Conservation (phyloP, 805 yeast species). For the Metschnikowia noctiluminum region DNA sequence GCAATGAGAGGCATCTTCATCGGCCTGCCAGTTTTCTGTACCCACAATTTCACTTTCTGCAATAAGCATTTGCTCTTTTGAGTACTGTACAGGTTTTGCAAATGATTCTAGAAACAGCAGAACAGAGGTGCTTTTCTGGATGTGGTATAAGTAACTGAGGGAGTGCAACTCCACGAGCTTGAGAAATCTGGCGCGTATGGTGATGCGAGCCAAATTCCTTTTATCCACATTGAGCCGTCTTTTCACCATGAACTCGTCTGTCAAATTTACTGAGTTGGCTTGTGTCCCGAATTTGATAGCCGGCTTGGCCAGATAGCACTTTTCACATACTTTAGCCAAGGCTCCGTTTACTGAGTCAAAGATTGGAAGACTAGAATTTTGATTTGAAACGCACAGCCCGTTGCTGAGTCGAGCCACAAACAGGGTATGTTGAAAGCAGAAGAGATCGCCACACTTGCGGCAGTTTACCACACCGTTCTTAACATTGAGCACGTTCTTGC, state of each 20-base stretch:
- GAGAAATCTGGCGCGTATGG: conserved; percentile 56
- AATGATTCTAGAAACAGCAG: conserved; percentile 1
- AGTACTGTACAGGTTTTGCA: neutral
- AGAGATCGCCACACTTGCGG: conserved; percentile 70
- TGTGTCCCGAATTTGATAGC: conserved; percentile 50
- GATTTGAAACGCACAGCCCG: conserved; percentile 45
- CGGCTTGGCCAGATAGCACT: conserved; percentile 55
- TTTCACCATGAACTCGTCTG: conserved; percentile 35
- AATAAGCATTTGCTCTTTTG: conserved; percentile 5
- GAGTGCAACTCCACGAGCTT: conserved; percentile 37
- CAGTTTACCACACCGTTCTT: conserved; percentile 66
- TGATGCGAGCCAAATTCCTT: conserved; percentile 49
- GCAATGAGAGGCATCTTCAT: conserved; percentile 48
- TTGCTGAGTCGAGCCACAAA: conserved; percentile 49
- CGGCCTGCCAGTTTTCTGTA: conserved; percentile 62
- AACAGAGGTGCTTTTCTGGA: neutral
- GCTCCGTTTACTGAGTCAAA: conserved; percentile 39
- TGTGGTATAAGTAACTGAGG: neutral
- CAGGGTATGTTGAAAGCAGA: conserved; percentile 61
- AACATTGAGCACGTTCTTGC: conserved; percentile 43
- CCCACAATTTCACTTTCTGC: conserved; percentile 29
- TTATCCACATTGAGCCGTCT: conserved; percentile 48
- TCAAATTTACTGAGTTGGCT: conserved; percentile 39
- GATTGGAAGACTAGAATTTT: conserved; percentile 15
- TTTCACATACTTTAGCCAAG: conserved; percentile 69